Percentiles rank a stretch among this genome's conserved stretches.
These are phyloP conservation scores for Chiua sp. DNA, from an alignment of 1,284 basidiomycete species.

Conservation along the genomic window DNA sequence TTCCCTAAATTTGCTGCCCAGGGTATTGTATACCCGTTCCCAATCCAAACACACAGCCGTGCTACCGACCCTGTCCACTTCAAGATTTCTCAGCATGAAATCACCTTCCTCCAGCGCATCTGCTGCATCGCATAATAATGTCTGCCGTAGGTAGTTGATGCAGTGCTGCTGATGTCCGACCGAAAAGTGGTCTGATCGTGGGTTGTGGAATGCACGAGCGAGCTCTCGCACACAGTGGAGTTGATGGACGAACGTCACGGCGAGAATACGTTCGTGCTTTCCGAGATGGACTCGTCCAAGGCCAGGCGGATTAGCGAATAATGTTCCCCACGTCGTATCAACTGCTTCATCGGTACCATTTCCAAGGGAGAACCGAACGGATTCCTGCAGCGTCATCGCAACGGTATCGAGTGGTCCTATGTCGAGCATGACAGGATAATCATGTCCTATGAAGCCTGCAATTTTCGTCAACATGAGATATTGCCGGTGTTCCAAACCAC, in stretches of 20 bases:
- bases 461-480: not conserved
- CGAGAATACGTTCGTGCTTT: slow-evolving; percentile 7
- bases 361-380: slow-evolving; percentile 7
- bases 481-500: not conserved
- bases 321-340: slow-evolving; percentile 13
- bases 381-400: slow-evolving; percentile 17
- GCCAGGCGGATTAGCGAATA: slow-evolving; percentile 13
- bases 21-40: slow-evolving; percentile 7
- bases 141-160: slow-evolving; percentile 10
- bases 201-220: slow-evolving; percentile 9
- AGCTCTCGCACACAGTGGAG: slow-evolving; percentile 15
- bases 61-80: slow-evolving; percentile 5
- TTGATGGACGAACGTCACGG: slow-evolving; percentile 13
- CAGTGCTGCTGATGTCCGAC: slow-evolving; percentile 8
- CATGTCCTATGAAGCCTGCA: slow-evolving; percentile 7
- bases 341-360: slow-evolving; percentile 5
- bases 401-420: slow-evolving; percentile 7
- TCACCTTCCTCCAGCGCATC: slow-evolving; percentile 14
- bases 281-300: slow-evolving; percentile 15
- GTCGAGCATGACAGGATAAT: slow-evolving; percentile 15
- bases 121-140: slow-evolving; percentile 9
- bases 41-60: slow-evolving; percentile 12
- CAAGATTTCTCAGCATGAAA: slow-evolving; percentile 12
- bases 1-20: not conserved
- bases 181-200: slow-evolving; percentile 2